Base-by-base conservation (phyloP, 768 basidiomycete genomes). In the Phaeolepiota aurea region DNA sequence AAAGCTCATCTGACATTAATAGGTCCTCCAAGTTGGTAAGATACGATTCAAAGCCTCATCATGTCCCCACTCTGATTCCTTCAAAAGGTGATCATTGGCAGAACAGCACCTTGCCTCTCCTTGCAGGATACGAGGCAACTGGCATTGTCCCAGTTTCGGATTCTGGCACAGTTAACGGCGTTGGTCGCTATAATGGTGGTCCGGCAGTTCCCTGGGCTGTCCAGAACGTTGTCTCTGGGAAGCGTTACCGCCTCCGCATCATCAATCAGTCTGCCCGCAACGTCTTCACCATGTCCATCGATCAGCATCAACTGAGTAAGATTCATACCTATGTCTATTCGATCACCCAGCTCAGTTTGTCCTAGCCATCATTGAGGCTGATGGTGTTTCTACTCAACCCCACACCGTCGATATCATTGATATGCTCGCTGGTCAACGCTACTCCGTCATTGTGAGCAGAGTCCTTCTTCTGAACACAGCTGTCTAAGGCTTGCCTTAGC, bases 171-270 rank as follows among this genome's bases (percentile, higher is more conserved):
- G 63, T 77, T 43, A 77, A 76, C 38, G 71, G 70, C 4, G 48
- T 47, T 12, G 72, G 71, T 12, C 68, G 74, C 37, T 65, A 48
- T 50, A 42, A 54, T 3, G 56, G 58, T 2, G 74, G 74, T 3
- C 69, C 72, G 14, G 35, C 33, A 7, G 54, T 58, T 2, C 54
- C 63, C 0, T 62, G 68, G 32, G 41, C 69, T 0, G 60, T 71
- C 4, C 50, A 71, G 43, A 63, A 65, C 40, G 72, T 78, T 33
- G 42, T 51, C 2, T 40, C 43, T 0, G 69, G 67, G 10, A 61
- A 62, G 38, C 61, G 72, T 25, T 78, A 78, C 50, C 69, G 77
- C 31, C 68, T 79, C 58, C 72, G 76, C 9, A 41, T 79, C 11
- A 54, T 79, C 48, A 67, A 66, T 38, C 63, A 62, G 18, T 71